These are phyloP conservation scores for Solanum sejunctum DNA, from an alignment of 257 asterid genomes.

Conservation along the genomic window DNA sequence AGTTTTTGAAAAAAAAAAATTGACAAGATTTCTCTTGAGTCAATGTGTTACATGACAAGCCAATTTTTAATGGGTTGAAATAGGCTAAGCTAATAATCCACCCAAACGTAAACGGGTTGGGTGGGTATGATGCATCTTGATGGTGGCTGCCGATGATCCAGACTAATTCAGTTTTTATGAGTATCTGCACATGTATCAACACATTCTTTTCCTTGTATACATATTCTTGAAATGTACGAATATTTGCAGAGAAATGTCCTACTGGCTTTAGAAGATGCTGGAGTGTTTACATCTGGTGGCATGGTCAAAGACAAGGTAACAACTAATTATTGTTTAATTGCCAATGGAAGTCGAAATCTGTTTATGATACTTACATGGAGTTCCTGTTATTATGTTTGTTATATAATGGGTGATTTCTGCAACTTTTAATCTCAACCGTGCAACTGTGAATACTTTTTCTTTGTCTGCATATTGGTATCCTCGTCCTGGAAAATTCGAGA, in stretches of 20 bases:
- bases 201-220: not conserved
- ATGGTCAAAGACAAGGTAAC: slow-evolving; percentile 85
- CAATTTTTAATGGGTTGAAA: too few relatives aligned
- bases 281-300: slow-evolving; percentile 89
- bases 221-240: slow-evolving; percentile 6
- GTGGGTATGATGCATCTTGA: not conserved
- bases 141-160: not conserved
- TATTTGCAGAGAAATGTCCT: slow-evolving; percentile 70
- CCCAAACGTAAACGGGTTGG: too few relatives aligned
- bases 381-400: not conserved
- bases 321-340: not conserved
- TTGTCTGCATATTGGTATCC: not conserved
- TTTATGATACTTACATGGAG: not conserved
- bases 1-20: too few relatives aligned
- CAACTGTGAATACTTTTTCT: not conserved
- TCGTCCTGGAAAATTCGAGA: not conserved
- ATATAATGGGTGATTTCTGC: not conserved
- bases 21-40: too few relatives aligned
- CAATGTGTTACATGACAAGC: too few relatives aligned
- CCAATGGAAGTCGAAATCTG: not conserved
- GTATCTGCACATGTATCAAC: not conserved
- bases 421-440: not conserved
- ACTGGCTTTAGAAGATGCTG: slow-evolving; percentile 79
- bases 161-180: not conserved
- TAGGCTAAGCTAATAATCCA: too few relatives aligned